Evolutionary conservation across 768 basidiomycete genomes (phyloP).

Genomic region (Suillus ampliporus): DNA sequence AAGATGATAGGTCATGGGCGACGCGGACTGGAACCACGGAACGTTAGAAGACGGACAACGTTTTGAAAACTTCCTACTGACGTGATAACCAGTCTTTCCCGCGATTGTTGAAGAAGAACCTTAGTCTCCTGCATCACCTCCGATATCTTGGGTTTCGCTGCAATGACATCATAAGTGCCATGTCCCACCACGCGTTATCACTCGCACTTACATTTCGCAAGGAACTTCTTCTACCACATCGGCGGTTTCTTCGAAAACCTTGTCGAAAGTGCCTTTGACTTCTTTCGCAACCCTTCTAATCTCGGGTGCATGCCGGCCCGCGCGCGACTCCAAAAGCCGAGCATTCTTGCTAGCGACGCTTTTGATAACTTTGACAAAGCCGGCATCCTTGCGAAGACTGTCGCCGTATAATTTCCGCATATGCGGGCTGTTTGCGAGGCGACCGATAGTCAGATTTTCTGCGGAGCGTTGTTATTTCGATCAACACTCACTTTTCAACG

Average conservation of each 20-base stretch:
- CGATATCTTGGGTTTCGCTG: constrained; percentile 87
- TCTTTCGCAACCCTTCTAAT: constrained; percentile 85
- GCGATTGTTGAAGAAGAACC: constrained; percentile 85
- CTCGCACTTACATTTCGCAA: constrained; percentile 77
- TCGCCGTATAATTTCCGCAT: constrained; percentile 97
- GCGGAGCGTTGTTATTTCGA: background rate
- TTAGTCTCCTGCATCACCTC: constrained; percentile 95
- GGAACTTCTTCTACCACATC: constrained; percentile 93
- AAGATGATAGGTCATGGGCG: constrained; percentile 78
- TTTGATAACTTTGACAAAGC: constrained; percentile 98
- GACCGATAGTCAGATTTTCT: constrained; percentile 7
- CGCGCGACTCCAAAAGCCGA: constrained; percentile 72
- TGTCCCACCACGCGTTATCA: too few species aligned
- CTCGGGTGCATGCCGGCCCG: constrained; percentile 83
- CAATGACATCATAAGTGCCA: constrained; percentile 15
- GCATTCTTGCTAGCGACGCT: constrained; percentile 87
- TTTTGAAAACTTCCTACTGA: constrained; percentile 44
- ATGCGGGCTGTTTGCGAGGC: constrained; percentile 76
- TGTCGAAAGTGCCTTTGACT: constrained; percentile 93
- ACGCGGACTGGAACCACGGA: constrained; percentile 61
- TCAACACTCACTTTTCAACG: constrained; percentile 82
- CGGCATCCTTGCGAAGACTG: constrained; percentile 92
- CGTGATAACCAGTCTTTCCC: constrained; percentile 93
- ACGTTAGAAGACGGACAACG: constrained; percentile 7
- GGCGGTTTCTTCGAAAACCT: constrained; percentile 93